These are phyloP conservation scores for Aspergillus viridinutans DNA, from an alignment of 2,329 filamentous ascomycete genomes.

Conservation along the genomic window DNA sequence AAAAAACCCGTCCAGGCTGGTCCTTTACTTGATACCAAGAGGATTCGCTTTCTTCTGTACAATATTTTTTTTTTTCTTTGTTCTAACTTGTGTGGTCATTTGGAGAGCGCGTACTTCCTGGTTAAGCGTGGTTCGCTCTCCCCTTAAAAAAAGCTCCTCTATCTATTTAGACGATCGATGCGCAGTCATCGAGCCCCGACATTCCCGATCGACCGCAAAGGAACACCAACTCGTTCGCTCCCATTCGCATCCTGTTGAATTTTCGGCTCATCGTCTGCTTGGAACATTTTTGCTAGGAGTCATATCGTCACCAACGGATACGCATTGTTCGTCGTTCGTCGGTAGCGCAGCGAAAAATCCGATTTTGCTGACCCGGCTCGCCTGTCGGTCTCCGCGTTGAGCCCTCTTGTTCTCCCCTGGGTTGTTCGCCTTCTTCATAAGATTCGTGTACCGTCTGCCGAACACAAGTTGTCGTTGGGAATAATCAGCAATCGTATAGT, in stretches of 20 bases:
- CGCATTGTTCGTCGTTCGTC: constrained; percentile 3
- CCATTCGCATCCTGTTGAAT: neutral
- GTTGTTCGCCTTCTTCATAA: constrained; percentile 10
- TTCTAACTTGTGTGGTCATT: constrained; percentile 15
- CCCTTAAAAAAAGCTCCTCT: constrained; percentile 15
- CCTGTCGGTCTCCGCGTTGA: constrained; percentile 19
- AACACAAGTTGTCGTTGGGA: neutral
- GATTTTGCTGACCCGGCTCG: constrained; percentile 19
- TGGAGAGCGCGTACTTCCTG: constrained; percentile 19
- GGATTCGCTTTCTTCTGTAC: constrained; percentile 3
- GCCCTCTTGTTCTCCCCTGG: constrained; percentile 6
- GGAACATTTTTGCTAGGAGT: neutral
- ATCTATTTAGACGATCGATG: constrained; percentile 15
- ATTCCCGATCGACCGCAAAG: constrained; percentile 8
- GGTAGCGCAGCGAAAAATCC: constrained; percentile 14
- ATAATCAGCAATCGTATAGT: neutral
- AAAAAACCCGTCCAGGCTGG: constrained; percentile 12
- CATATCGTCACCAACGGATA: neutral
- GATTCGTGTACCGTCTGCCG: constrained; percentile 1
- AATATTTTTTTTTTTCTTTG: neutral
- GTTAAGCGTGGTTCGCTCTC: constrained; percentile 18
- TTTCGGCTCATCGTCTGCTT: constrained; percentile 3
- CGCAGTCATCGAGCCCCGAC: constrained; percentile 12
- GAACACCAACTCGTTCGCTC: constrained; percentile 6
- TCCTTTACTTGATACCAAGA: constrained; percentile 12